Conservation (phyloP, 805 yeast genomes). For the Wickerhamomyces canadensis region DNA sequence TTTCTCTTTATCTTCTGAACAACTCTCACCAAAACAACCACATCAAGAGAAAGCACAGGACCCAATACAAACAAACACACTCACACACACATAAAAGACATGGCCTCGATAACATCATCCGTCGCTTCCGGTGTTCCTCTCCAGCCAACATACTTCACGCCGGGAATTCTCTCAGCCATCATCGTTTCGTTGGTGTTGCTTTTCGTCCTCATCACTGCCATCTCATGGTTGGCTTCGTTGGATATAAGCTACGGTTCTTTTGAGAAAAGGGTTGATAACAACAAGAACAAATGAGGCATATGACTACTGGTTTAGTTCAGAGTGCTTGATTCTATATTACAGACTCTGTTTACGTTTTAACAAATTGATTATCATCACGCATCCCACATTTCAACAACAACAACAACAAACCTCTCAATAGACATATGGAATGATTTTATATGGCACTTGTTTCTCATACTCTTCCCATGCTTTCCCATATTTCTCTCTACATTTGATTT, state of each 20-base stretch:
- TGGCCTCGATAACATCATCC: neutral
- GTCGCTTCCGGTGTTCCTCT: slow-evolving; percentile 21
- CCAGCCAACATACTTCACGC: slow-evolving; percentile 53
- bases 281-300: slow-evolving; percentile 23
- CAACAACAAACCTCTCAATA: slow-evolving; percentile 50
- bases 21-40: no score
- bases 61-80: no score
- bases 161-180: slow-evolving; percentile 75
- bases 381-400: no score
- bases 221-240: slow-evolving; percentile 64
- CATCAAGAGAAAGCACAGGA: no score
- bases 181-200: slow-evolving; percentile 60
- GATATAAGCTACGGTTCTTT: slow-evolving; percentile 79
- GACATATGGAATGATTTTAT: slow-evolving; percentile 82
- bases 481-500: slow-evolving; percentile 79
- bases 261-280: slow-evolving; percentile 57
- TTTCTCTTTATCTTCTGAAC: no score
- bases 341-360: no score
- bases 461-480: slow-evolving; percentile 84
- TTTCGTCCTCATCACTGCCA: slow-evolving; percentile 51
- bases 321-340: no score
- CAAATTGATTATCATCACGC: no score
- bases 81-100: neutral
- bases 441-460: slow-evolving; percentile 78
- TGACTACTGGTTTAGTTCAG: neutral